A percentile compares a stretch with the other conserved stretches of the same genome.
These are phyloP conservation scores for Gaertneriomyces sp. DNA, from an alignment of 192 early-diverging fungal species.

Conservation along the genomic window DNA sequence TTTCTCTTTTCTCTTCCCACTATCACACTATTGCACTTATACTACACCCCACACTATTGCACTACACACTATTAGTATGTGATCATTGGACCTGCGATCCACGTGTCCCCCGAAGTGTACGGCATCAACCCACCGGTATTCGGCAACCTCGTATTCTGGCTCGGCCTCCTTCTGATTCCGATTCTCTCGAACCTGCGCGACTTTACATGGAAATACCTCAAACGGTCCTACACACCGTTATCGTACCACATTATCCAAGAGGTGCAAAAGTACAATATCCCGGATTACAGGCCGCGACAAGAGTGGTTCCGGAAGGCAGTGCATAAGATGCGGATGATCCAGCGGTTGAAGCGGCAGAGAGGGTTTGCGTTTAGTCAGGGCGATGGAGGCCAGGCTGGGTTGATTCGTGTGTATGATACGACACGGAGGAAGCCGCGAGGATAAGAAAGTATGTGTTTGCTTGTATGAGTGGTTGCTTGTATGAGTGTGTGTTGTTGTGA, in stretches of 20 bases:
- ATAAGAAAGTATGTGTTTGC: background rate
- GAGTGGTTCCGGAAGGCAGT: slow-evolving; percentile 98
- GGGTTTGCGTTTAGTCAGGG: slow-evolving; percentile 99
- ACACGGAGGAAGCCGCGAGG: slow-evolving; percentile 37
- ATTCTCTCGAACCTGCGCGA: slow-evolving; percentile 80
- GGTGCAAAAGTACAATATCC: slow-evolving; percentile 99
- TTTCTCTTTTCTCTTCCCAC: background rate
- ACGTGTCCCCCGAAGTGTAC: slow-evolving; percentile 46
- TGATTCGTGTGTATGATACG: slow-evolving; percentile 77
- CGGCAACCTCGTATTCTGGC: slow-evolving; percentile 67
- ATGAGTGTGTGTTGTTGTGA: no score
- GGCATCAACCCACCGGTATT: slow-evolving; percentile 42
- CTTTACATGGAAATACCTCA: slow-evolving; percentile 89
- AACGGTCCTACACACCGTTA: slow-evolving; percentile 79
- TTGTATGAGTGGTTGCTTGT: no score
- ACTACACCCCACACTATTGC: background rate
- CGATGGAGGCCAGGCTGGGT: slow-evolving; percentile 85
- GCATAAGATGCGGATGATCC: slow-evolving; percentile 84
- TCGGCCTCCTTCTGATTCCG: slow-evolving; percentile 76
- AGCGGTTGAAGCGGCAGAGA: slow-evolving; percentile 85
- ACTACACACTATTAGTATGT: slow-evolving; percentile 48
- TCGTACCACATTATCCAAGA: slow-evolving; percentile 98
- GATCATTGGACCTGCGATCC: slow-evolving; percentile 63
- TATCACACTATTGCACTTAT: background rate
- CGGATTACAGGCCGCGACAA: slow-evolving; percentile 94